Evolutionary conservation across 2,329 filamentous ascomycete genomes (phyloP).

Genomic region (Emmonsia crescens): DNA sequence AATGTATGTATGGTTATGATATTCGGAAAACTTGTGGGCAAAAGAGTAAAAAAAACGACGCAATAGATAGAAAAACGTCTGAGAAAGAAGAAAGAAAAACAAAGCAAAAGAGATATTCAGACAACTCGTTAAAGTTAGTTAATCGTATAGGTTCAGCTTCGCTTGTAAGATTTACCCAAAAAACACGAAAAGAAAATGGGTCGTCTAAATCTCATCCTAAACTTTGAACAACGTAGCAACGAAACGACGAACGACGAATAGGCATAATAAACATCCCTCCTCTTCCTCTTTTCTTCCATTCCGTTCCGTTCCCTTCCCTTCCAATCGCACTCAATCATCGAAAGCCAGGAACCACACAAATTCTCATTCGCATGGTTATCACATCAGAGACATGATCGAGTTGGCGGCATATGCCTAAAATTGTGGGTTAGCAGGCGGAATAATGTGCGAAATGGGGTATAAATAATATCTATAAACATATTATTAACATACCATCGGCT

Average conservation of each 20-base stretch:
- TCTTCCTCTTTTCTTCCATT: background rate
- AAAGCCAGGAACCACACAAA: background rate
- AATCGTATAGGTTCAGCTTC: background rate
- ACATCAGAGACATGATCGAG: constrained; percentile 28
- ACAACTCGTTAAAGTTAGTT: background rate
- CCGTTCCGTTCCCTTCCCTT: background rate
- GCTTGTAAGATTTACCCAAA: background rate
- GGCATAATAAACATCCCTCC: background rate
- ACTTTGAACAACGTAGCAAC: background rate
- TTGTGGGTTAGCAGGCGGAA: background rate
- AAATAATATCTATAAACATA: background rate
- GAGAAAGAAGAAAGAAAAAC: background rate
- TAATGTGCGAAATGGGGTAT: background rate
- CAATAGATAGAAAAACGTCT: background rate
- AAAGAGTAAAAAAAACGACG: background rate
- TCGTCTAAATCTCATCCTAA: background rate
- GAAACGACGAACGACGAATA: background rate
- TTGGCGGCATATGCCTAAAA: constrained; percentile 37
- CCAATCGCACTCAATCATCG: background rate
- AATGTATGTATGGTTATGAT: too few relatives aligned
- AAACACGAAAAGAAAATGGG: background rate
- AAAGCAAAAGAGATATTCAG: background rate
- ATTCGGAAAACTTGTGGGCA: too few relatives aligned
- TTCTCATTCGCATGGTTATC: background rate
- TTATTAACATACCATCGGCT: constrained; percentile 61